Base-by-base conservation (phyloP, 2,329 filamentous ascomycete species). In the Grosmannia penicillata region DNA sequence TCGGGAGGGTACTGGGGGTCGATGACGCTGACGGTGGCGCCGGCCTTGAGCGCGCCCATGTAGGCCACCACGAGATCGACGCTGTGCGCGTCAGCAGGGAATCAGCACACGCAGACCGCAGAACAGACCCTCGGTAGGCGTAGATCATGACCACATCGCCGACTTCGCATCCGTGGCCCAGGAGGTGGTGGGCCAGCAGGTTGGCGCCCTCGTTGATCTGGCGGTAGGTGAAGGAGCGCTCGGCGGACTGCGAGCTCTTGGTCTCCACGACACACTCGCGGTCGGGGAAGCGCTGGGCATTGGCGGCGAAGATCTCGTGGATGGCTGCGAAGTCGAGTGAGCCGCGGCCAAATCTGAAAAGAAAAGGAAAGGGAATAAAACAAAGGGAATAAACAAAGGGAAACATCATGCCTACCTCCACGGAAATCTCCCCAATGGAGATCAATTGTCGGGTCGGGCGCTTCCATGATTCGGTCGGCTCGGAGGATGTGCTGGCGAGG, bases 81-180 rank as follows among this genome's bases (percentile, higher is more conserved):
- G 40, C 23, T 19, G 28, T 19, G 17, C 23, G 14, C 7, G 28
- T 26, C 36, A 25, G 18, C 18, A 24, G n/a, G n/a, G n/a, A n/a
- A n/a, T n/a, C n/a, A n/a, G n/a, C n/a, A n/a, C n/a, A n/a, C n/a
- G n/a, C n/a, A n/a, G n/a, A n/a, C n/a, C n/a, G n/a, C n/a, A n/a
- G n/a, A 19, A 23, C 24, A 39, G 14, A 28, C 21, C 76, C 76
- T 41, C 87, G 75, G 58, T 94, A 73, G 40, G 84, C 84, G 53
- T 78, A 95, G 45, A 91, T 82, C 83, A 94, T 93, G 50, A 94
- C 85, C 3, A 94, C 86, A 53, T 96, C 86, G 8, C 85, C 86
- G 48, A 75, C 66, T 42, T 76, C 67, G 45, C 85, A 67, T 41
- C 87, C 86, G 50, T 75, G 68, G 36, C 78, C 66, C 38, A 81